phyloP scores from a whole-genome alignment of 2,329 filamentous ascomycete genomes.

The Zarea fungicola region DNA sequence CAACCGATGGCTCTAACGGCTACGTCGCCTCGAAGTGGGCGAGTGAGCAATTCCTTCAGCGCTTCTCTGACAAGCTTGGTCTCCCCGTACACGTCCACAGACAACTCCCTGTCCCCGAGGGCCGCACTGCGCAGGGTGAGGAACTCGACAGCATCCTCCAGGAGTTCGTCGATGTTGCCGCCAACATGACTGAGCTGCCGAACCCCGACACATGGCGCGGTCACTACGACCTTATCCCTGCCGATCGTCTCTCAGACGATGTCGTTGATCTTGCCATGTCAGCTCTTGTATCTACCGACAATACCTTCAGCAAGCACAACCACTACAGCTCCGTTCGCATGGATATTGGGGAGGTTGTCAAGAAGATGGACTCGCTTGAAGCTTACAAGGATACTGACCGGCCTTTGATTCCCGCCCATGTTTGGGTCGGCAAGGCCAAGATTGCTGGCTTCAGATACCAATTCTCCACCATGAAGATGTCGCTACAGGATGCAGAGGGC shows the following conservation, averaged over 20 bases:
- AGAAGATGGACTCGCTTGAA: constrained; percentile 12
- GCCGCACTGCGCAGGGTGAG: constrained; percentile 11
- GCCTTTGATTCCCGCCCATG: constrained; percentile 12
- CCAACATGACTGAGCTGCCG: constrained; percentile 13
- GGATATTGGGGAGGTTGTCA: constrained; percentile 14
- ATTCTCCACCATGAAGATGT: constrained; percentile 13
- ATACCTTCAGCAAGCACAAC: constrained; percentile 11
- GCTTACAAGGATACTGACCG: constrained; percentile 12
- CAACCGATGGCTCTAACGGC: constrained; percentile 22
- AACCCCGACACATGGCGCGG: constrained; percentile 13
- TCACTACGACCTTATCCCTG: constrained; percentile 13
- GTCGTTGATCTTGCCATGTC: constrained; percentile 13
- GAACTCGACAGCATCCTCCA: constrained; percentile 14
- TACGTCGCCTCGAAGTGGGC: constrained; percentile 32
- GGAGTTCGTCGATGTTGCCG: constrained; percentile 13
- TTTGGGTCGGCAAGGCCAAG: constrained; percentile 14
- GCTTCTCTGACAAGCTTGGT: constrained; percentile 10
- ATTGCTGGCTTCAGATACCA: constrained; percentile 14
- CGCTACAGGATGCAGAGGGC: constrained; percentile 9
- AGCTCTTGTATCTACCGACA: constrained; percentile 2
- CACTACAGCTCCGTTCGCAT: constrained; percentile 15
- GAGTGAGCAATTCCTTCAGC: constrained; percentile 26
- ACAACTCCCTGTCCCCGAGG: constrained; percentile 13
- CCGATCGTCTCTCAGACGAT: constrained; percentile 12
- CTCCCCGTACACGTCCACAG: constrained; percentile 16